phyloP scores from a whole-genome alignment of 305 asterid genomes.

The Solanum chacoense region DNA sequence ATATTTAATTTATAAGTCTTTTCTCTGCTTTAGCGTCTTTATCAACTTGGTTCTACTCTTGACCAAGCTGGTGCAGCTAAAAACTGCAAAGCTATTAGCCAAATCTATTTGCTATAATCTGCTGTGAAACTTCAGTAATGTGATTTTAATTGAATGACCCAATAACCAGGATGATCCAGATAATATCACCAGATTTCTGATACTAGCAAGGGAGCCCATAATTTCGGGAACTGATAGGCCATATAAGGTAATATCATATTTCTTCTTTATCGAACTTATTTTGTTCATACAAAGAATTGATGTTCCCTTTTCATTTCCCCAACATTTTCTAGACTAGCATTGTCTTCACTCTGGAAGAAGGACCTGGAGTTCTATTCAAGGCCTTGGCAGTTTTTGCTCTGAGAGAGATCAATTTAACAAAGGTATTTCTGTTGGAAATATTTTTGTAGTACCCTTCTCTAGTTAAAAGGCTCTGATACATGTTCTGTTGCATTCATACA shows the following conservation, averaged over 20 bases:
- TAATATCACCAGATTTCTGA: slow-evolving; percentile 65
- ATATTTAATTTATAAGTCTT: neutral
- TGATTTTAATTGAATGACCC: slow-evolving; percentile 11
- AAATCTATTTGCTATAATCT: neutral
- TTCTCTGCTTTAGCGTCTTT: neutral
- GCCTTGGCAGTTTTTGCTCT: slow-evolving; percentile 75
- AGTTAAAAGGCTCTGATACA: neutral
- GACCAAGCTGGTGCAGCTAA: neutral
- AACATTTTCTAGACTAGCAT: slow-evolving; percentile 49
- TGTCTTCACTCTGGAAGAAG: slow-evolving; percentile 77
- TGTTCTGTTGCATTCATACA: slow-evolving; percentile 9
- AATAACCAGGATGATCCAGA: slow-evolving; percentile 50
- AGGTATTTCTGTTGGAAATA: slow-evolving; percentile 30
- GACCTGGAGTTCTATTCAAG: slow-evolving; percentile 82
- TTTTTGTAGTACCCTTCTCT: neutral
- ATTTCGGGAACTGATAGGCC: slow-evolving; percentile 63
- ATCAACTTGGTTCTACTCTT: neutral
- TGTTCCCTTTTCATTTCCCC: neutral
- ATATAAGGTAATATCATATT: slow-evolving; percentile 38
- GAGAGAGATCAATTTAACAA: slow-evolving; percentile 53
- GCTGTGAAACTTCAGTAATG: neutral
- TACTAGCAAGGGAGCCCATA: slow-evolving; percentile 84
- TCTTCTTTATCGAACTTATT: neutral
- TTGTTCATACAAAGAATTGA: neutral
- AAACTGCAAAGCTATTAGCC: neutral